Base-by-base conservation (phyloP, 2,329 filamentous ascomycete genomes). In the Gnomoniopsis smithogilvyi region DNA sequence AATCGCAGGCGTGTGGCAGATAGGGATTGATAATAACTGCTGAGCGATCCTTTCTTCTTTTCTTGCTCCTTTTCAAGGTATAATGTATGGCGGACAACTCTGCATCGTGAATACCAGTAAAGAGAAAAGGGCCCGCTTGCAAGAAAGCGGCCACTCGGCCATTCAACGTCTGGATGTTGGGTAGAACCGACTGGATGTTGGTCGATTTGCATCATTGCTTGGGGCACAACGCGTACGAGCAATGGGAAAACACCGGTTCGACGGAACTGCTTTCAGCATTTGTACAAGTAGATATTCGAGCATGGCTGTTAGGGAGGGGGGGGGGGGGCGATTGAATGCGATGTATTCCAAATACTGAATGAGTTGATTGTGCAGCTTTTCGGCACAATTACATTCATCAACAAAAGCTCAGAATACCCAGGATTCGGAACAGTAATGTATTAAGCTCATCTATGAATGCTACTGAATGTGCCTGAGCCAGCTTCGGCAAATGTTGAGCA, bases 261-360 rank as follows among this genome's bases (percentile, higher is more conserved):
- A 15, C 34, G 26, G 26, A 38, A 46, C 3, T 22, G 24, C 17
- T 15, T 15, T 33, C 21, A 24, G 41, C 51, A 19, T 30, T 4
- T 54, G 51, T 54, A 54, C 51, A 8, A 46, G 19, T 30, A 54
- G 41, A 54, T 54, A 53, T 22, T 21, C 38, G 15, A 45, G 51
- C 51, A 53, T 47, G 24, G 22, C 51, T 17, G 21, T 43, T 19
- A 38, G 11, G 30, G 3, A 19, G n/a, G 15, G 4, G 15, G 10
- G 43, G n/a, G 17, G 43, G 6, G 17, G 8, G 43, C 38, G 4
- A 4, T 46, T 22, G 19, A 46, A 46, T 46, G 43, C 43, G 19
- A 22, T 19, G 43, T 22, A 34, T 30, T 46, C 12, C n/a, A 3
- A 21, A 19, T 21, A 12, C 6, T 15, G 6, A 3, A 4, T 15